Conservation (phyloP, 805 yeast genomes). For the Lipomyces lipofer region DNA sequence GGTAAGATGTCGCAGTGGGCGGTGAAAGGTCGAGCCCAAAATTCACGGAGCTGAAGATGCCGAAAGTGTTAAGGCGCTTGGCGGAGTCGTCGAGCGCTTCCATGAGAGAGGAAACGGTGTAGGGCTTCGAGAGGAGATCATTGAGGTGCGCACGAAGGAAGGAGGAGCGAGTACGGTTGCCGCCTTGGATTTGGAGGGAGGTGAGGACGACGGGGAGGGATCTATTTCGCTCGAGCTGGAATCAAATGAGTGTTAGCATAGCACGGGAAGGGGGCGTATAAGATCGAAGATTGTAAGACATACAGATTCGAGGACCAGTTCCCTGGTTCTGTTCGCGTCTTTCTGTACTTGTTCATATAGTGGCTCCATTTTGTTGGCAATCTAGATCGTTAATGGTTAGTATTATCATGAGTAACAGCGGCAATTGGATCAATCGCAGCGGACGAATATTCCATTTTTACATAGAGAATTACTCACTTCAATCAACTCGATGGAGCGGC, state of each 20-base stretch:
- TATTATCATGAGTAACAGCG: too few relatives aligned
- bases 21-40: constrained; percentile 33
- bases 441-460: too few relatives aligned
- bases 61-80: constrained; percentile 34
- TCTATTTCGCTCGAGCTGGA: constrained; percentile 33
- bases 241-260: background rate
- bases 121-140: constrained; percentile 39
- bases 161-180: constrained; percentile 33
- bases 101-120: constrained; percentile 32
- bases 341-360: too few relatives aligned
- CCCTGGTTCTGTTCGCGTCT: constrained; percentile 14
- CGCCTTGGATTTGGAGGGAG: constrained; percentile 39
- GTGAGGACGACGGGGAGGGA: constrained; percentile 35
- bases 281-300: background rate
- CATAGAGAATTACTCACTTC: too few relatives aligned
- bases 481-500: too few relatives aligned
- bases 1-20: constrained; percentile 13
- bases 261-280: too few relatives aligned
- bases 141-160: constrained; percentile 38
- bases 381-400: too few relatives aligned
- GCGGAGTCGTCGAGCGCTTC: constrained; percentile 38
- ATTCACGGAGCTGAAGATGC: constrained; percentile 36
- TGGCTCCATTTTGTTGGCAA: constrained; percentile 6
- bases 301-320: constrained; percentile 19
- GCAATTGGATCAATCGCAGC: too few relatives aligned